These are phyloP conservation scores for Zygoascus meyerae DNA, from an alignment of 1,139 yeast genomes.

Conservation along the genomic window DNA sequence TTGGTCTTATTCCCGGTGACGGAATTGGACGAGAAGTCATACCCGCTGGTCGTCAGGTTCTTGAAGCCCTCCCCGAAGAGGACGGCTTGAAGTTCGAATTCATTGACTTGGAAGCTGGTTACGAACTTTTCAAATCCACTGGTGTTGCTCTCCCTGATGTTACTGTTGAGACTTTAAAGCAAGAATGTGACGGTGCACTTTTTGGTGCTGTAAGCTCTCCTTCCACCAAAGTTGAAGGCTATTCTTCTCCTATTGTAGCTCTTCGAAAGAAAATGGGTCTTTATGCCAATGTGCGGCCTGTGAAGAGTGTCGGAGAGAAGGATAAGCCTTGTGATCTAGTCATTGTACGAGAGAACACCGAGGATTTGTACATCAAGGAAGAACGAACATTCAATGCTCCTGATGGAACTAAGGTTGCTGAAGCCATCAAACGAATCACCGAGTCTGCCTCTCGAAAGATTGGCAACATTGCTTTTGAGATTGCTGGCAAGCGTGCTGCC, in stretches of 20 bases:
- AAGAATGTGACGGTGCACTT: slow-evolving; percentile 91
- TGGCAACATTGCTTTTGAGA: slow-evolving; percentile 86
- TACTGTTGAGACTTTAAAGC: slow-evolving; percentile 73
- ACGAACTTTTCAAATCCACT: slow-evolving; percentile 83
- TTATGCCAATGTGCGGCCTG: slow-evolving; percentile 96
- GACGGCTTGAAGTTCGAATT: slow-evolving; percentile 79
- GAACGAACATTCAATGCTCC: slow-evolving; percentile 66
- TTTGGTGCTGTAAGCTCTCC: slow-evolving; percentile 97
- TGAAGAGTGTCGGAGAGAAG: slow-evolving; percentile 72
- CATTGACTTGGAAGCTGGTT: slow-evolving; percentile 87
- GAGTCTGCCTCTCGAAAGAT: slow-evolving; percentile 81
- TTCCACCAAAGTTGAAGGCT: slow-evolving; percentile 86
- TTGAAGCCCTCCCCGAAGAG: slow-evolving; percentile 71
- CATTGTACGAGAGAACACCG: slow-evolving; percentile 97
- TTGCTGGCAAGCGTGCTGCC: slow-evolving; percentile 85
- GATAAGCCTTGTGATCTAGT: slow-evolving; percentile 88
- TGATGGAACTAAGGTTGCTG: slow-evolving; percentile 83
- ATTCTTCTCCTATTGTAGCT: slow-evolving; percentile 97
- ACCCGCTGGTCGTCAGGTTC: slow-evolving; percentile 83
- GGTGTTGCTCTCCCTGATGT: slow-evolving; percentile 94
- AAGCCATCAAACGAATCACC: slow-evolving; percentile 93
- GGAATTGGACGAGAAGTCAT: slow-evolving; percentile 97
- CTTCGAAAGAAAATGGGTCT: slow-evolving; percentile 90
- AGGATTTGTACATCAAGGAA: slow-evolving; percentile 91
- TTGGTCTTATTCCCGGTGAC: slow-evolving; percentile 84